Conservation (phyloP, 768 basidiomycete species). For the Crassisporium funariophilum region DNA sequence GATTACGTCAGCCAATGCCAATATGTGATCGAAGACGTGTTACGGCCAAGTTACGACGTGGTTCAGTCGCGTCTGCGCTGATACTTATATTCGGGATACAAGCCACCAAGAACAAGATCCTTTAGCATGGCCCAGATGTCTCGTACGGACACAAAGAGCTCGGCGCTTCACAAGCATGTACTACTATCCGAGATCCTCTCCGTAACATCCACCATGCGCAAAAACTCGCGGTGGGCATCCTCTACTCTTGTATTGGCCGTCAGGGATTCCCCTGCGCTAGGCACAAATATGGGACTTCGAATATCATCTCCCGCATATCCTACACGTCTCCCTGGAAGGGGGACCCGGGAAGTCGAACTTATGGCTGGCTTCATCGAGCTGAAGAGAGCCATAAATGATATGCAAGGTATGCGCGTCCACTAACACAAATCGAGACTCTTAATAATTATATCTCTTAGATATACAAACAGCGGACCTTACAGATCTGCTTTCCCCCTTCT, state of each 20-base stretch:
- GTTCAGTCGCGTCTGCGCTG: slow-evolving; percentile 10
- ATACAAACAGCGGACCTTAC: slow-evolving; percentile 58
- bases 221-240: slow-evolving; percentile 96
- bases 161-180: slow-evolving; percentile 72
- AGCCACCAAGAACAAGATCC: slow-evolving; percentile 9
- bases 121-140: no score
- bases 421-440: background rate
- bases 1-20: slow-evolving; percentile 22
- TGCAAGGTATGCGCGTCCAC: slow-evolving; percentile 51
- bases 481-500: slow-evolving; percentile 81
- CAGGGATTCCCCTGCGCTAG: slow-evolving; percentile 68
- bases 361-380: slow-evolving; percentile 91
- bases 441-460: slow-evolving; percentile 43
- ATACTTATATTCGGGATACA: slow-evolving; percentile 7
- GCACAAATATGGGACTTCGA: slow-evolving; percentile 73
- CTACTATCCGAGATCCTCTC: slow-evolving; percentile 88
- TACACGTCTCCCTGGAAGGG: slow-evolving; percentile 46
- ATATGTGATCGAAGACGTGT: slow-evolving; percentile 21
- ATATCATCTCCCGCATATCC: slow-evolving; percentile 53
- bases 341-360: slow-evolving; percentile 76
- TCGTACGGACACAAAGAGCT: no score
- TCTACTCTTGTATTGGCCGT: slow-evolving; percentile 61
- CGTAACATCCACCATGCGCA: slow-evolving; percentile 94
- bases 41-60: slow-evolving; percentile 3
- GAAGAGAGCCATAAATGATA: slow-evolving; percentile 69